A percentile compares a stretch with the other conserved stretches of the same genome.
phyloP scores from a whole-genome alignment of 1,284 basidiomycete genomes.

The Cryptococcus floricola region DNA sequence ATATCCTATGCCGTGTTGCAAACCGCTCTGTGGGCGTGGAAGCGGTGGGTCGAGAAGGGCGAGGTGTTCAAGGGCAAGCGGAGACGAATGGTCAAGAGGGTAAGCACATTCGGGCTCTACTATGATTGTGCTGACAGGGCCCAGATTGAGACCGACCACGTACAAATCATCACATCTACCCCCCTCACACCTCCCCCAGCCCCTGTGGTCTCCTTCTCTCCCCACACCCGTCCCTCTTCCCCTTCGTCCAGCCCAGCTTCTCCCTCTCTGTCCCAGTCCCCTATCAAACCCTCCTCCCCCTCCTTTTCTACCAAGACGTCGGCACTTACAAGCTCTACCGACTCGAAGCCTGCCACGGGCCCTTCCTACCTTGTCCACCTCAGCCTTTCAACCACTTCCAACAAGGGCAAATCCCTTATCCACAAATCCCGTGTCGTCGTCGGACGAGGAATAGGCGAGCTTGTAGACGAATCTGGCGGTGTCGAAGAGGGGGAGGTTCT shows the following conservation, averaged over 20 bases:
- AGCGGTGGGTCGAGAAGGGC: conserved; percentile 44
- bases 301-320: conserved; percentile 6
- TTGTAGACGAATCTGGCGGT: conserved; percentile 41
- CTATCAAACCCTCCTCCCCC: background rate
- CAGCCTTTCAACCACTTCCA: conserved; percentile 38
- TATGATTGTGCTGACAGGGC: background rate
- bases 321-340: conserved; percentile 1
- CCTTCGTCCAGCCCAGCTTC: conserved; percentile 10
- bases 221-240: conserved; percentile 30
- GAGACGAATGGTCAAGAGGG: conserved; percentile 46
- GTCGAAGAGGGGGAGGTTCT: conserved; percentile 42
- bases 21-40: conserved; percentile 41
- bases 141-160: conserved; percentile 47
- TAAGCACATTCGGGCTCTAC: conserved; percentile 18
- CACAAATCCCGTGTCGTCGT: conserved; percentile 36
- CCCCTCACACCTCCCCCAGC: conserved; percentile 29
- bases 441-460: conserved; percentile 36
- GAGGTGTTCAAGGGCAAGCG: conserved; percentile 47
- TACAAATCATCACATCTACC: conserved; percentile 40
- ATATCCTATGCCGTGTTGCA: conserved; percentile 49
- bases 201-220: conserved; percentile 32
- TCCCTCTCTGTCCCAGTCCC: conserved; percentile 2
- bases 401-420: conserved; percentile 44
- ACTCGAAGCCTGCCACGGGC: conserved; percentile 11
- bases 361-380: conserved; percentile 41